Evolutionary conservation across 441 rosid species (phyloP).

Genomic region (Populus hybrid): DNA sequence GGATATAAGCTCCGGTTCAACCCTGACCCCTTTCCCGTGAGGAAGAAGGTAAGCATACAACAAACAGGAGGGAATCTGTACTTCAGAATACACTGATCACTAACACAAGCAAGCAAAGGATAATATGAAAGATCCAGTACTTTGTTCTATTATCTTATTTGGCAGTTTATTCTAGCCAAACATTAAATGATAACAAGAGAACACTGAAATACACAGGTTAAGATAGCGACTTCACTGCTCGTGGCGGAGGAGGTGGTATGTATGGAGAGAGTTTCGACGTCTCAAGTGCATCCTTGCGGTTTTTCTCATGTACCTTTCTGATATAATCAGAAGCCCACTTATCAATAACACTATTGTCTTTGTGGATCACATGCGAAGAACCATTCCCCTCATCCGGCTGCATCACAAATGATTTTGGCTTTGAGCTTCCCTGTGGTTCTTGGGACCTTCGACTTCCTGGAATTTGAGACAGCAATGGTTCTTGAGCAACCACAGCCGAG

Average conservation of each 20-base stretch:
- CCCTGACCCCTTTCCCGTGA: not conserved
- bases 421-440: constrained; percentile 22
- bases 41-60: not conserved
- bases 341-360: constrained; percentile 30
- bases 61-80: not conserved
- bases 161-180: constrained; percentile 2
- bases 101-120: constrained; percentile 1
- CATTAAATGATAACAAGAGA: not conserved
- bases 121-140: not conserved
- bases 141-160: not conserved
- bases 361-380: constrained; percentile 15
- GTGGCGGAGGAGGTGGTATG: constrained; percentile 39
- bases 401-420: constrained; percentile 34
- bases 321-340: constrained; percentile 40
- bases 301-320: constrained; percentile 46
- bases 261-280: constrained; percentile 13
- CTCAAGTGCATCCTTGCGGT: constrained; percentile 20
- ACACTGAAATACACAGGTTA: not conserved
- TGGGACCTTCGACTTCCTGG: constrained; percentile 24
- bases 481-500: constrained; percentile 10
- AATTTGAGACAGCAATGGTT: constrained; percentile 19
- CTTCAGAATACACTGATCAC: not conserved
- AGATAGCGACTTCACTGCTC: constrained; percentile 20
- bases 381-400: constrained; percentile 27
- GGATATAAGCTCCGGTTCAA: not conserved